Base-by-base conservation (phyloP, 768 basidiomycete genomes). In the Lanmaoa pseudosensibilis region DNA sequence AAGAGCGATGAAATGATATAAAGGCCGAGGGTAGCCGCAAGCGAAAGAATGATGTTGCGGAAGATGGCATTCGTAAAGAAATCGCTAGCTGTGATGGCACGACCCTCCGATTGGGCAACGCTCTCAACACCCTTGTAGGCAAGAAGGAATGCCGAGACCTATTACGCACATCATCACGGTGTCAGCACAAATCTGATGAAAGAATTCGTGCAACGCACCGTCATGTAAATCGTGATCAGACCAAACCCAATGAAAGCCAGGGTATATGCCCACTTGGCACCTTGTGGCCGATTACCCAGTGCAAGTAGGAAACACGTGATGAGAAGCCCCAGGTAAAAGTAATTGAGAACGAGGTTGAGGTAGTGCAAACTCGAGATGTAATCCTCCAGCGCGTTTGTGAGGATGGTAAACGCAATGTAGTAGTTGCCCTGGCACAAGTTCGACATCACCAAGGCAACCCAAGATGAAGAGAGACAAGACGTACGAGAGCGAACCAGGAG, bases 191-290 rank as follows among this genome's bases (percentile, higher is more conserved):
- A 57, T 36, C 16, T 10, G 23, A 34, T 33, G 54, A 33, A 46
- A 57, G 34, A 39, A n/a, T 12, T 21, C 9, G 12, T 16, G 33
- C 18, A 33, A 69, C 83, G 23, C 48, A 92, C 88, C 50, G 94
- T 92, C 96, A 99, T 98, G 68, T 98, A 98, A n/a, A 94, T 71
- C 33, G 96, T 98, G 60, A 99, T 85, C 23, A 96, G 5, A 4
- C 82, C 93, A 74, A 96, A 99, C 1, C 93, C 92, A 32, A 96
- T 68, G 65, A 98, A 86, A 30, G 92, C 88, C 8, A 82, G 65
- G 3, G 92, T 93, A 70, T 97, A 99, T 7, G 84, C 85, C 83
- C 86, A 85, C 70, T 92, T 94, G 4, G 86, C 83, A 33, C 95
- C 95, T 62, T 95, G 92, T 5, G 95, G 95, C 12, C 96, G 77